These are phyloP conservation scores for Neurospora sp. DNA, from an alignment of 495 filamentous ascomycete species.

Conservation along the genomic window DNA sequence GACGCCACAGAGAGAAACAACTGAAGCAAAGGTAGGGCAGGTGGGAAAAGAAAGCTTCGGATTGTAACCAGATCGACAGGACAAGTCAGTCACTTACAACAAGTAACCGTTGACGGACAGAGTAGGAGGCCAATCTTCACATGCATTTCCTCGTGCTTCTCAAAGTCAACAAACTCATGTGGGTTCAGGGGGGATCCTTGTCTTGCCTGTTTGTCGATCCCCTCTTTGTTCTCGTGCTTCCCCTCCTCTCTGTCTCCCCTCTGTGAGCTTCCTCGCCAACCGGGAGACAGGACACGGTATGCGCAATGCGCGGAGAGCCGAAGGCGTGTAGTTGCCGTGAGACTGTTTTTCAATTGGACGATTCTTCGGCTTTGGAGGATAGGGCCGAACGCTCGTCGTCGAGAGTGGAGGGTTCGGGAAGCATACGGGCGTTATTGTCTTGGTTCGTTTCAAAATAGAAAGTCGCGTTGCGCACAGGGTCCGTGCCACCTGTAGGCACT, in stretches of 20 bases:
- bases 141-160: background rate
- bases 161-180: background rate
- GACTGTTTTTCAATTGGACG: background rate
- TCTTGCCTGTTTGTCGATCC: background rate
- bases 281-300: background rate
- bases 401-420: background rate
- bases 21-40: background rate
- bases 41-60: background rate
- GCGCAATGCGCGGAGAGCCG: background rate
- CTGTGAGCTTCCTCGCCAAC: background rate
- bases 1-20: background rate
- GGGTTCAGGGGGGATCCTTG: background rate
- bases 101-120: background rate
- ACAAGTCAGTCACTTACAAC: background rate
- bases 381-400: background rate
- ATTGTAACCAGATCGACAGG: background rate
- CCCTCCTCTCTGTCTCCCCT: background rate
- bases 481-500: too few relatives aligned
- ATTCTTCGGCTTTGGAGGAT: background rate
- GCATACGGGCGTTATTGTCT: too few relatives aligned
- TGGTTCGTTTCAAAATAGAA: too few relatives aligned
- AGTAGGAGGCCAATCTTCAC: background rate
- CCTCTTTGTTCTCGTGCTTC: background rate
- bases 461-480: too few relatives aligned
- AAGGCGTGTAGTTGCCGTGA: background rate